Percentiles rank a stretch among this genome's conserved stretches.
phyloP scores from a whole-genome alignment of 2,329 filamentous ascomycete genomes.

The Stagonosporopsis cucurbitacearum region DNA sequence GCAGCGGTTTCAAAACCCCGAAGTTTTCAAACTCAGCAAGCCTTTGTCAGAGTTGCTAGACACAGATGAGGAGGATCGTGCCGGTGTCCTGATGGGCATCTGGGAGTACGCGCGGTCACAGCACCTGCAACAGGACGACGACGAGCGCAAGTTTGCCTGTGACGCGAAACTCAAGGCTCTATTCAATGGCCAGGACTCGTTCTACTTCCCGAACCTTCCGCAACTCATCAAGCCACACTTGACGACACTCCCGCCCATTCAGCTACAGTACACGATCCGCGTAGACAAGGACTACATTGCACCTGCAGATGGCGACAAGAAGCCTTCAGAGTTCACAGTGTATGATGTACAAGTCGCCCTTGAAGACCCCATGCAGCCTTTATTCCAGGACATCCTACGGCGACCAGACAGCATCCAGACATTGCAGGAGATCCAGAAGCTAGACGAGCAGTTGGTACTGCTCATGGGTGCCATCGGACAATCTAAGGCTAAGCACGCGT shows the following conservation, averaged over 20 bases:
- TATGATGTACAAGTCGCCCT: conserved; percentile 88
- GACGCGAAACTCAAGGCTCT: conserved; percentile 82
- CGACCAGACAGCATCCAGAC: conserved; percentile 61
- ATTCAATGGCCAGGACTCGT: conserved; percentile 71
- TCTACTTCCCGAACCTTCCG: conserved; percentile 85
- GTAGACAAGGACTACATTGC: conserved; percentile 69
- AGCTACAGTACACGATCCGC: conserved; percentile 89
- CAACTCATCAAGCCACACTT: conserved; percentile 82
- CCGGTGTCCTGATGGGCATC: conserved; percentile 86
- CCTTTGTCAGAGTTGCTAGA: conserved; percentile 85
- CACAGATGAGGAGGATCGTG: conserved; percentile 82
- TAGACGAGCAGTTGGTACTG: conserved; percentile 86
- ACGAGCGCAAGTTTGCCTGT: conserved; percentile 90
- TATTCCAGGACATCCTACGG: conserved; percentile 59
- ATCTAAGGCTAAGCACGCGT: conserved; percentile 88
- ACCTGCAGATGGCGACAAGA: conserved; percentile 70
- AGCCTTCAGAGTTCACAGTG: conserved; percentile 74
- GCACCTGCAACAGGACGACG: conserved; percentile 90
- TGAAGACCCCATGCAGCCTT: conserved; percentile 81
- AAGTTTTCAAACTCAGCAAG: conserved; percentile 80
- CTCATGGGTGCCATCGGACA: conserved; percentile 82
- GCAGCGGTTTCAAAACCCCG: conserved; percentile 80
- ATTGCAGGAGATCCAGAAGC: conserved; percentile 74
- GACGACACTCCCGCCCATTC: conserved; percentile 78
- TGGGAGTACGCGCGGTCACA: conserved; percentile 94